phyloP scores from a whole-genome alignment of 257 asterid species.

The Jaltomata sinuosa region DNA sequence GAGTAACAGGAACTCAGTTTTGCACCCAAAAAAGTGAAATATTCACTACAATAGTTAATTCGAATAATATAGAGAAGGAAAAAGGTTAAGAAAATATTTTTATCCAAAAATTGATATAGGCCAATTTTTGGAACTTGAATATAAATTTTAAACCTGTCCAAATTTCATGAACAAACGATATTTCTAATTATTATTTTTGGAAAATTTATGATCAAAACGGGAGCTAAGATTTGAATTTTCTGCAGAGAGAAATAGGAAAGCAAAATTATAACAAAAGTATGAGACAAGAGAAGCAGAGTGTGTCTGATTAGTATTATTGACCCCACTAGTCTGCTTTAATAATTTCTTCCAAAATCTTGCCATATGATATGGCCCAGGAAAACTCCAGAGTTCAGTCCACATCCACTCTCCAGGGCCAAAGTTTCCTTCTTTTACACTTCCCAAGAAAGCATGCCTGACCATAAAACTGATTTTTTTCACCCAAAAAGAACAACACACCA shows the following conservation, averaged over 20 bases:
- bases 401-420: constrained; percentile 1
- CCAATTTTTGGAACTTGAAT: too few relatives aligned
- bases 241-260: neutral
- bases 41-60: neutral
- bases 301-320: neutral
- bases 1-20: neutral
- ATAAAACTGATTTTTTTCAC: neutral
- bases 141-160: too few relatives aligned
- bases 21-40: neutral
- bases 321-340: neutral
- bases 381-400: constrained; percentile 12
- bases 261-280: neutral
- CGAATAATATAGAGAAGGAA: neutral
- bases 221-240: too few relatives aligned
- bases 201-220: too few relatives aligned
- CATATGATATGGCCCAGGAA: neutral
- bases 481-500: neutral
- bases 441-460: constrained; percentile 13
- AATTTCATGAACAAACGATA: too few relatives aligned
- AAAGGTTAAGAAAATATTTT: neutral
- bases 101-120: too few relatives aligned
- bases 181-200: too few relatives aligned
- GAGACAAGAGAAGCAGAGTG: neutral
- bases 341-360: neutral
- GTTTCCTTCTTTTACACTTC: constrained; percentile 13